phyloP scores from a whole-genome alignment of 2,329 filamentous ascomycete species.

The Phoma sp. region DNA sequence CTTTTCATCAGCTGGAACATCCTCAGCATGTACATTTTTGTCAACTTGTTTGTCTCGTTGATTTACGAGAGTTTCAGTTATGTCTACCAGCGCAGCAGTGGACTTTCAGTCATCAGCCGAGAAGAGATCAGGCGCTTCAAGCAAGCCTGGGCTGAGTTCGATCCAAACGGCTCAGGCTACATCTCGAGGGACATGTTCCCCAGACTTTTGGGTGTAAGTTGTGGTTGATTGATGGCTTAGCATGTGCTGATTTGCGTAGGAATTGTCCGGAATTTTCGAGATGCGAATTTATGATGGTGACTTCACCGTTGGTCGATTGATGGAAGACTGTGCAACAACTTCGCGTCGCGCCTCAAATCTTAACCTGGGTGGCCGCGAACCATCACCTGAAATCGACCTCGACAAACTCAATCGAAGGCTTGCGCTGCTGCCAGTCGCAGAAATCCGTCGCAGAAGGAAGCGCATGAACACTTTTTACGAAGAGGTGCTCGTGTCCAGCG shows the following conservation, averaged over 20 bases:
- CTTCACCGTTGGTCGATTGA: conserved; percentile 82
- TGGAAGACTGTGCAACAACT: conserved; percentile 79
- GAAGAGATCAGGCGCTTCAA: conserved; percentile 97
- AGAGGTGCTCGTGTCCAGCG: conserved; percentile 91
- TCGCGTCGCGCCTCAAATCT: conserved; percentile 57
- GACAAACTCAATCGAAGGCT: conserved; percentile 76
- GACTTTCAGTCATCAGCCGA: conserved; percentile 86
- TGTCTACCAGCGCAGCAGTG: conserved; percentile 94
- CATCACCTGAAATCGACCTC: conserved; percentile 67
- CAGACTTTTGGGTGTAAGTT: conserved; percentile 75
- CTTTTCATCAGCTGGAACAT: conserved; percentile 98
- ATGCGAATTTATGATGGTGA: conserved; percentile 96
- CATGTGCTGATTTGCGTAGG: conserved; percentile 47
- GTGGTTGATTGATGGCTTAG: no score
- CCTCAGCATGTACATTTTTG: conserved; percentile 99
- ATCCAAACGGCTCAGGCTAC: conserved; percentile 88
- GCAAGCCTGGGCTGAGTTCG: conserved; percentile 95
- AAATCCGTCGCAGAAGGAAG: conserved; percentile 75
- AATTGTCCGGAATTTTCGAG: conserved; percentile 93
- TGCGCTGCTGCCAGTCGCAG: conserved; percentile 71
- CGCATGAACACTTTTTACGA: conserved; percentile 96
- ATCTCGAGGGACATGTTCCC: conserved; percentile 92
- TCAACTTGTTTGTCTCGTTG: conserved; percentile 95
- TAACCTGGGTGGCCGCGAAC: conserved; percentile 50
- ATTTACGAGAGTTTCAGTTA: conserved; percentile 99